Base-by-base conservation (phyloP, 2,329 filamentous ascomycete species). In the Xylaria sp. region DNA sequence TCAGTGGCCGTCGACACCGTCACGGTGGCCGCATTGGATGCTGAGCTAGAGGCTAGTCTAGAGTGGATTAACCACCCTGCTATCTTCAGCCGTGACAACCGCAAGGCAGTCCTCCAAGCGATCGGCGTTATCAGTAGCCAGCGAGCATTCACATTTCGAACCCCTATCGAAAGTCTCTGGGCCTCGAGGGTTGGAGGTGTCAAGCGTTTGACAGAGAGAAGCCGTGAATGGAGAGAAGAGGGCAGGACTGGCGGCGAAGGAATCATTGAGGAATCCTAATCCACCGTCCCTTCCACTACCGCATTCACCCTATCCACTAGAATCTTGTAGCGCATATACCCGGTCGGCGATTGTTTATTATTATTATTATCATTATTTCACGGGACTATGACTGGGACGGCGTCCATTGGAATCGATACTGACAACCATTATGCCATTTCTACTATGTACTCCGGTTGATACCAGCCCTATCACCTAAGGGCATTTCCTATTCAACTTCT, bases 21-120 rank as follows among this genome's bases (percentile, higher is more conserved):
- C 37, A 95, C 92, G 0, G 94, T 98, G 71, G 83, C 87, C 23
- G 94, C 95, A 2, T 87, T 99, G 17, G 95, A 99, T 75, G 87
- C 91, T 0, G 95, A 99, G 76, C 85, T 99, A 35, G 92, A 97
- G 75, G 87, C 91, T 35, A 92, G 91, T 53, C 81, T 99, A 15
- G 95, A 99, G 78, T 99, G 95, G 95, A 98, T 99, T 77, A 93
- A 91, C 74, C 95, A 99, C 73, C 95, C 95, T 1, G 94, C 94
- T 1, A 92, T 98, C 2, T 99, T 99, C 75, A 90, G 91, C 8
- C 88, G 95, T 38, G 95, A 99, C 75, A 95, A 92, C 61, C 89
- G 95, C 72, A 99, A 99, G 80, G 92, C 94, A 4, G 94, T 99
- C 2, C 83, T 99, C 23, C 95, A 99, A 77, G 92, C 94, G 15